Percentiles rank a stretch among this genome's conserved stretches.
phyloP scores from a whole-genome alignment of 1,139 yeast genomes.

The Torulaspora globosa region DNA sequence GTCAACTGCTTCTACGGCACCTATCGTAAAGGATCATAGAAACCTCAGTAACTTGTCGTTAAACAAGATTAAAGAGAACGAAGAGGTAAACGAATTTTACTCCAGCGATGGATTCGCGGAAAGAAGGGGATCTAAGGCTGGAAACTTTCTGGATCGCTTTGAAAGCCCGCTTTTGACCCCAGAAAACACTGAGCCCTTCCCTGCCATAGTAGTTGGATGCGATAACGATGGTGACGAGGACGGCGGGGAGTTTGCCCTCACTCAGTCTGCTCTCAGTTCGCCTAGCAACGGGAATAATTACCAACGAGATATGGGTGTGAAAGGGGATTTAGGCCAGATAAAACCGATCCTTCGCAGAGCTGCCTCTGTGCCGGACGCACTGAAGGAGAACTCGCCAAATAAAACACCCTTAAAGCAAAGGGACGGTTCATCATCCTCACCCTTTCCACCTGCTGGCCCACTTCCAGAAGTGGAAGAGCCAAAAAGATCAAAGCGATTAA shows the following conservation, averaged over 20 bases:
- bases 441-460: constrained; percentile 5
- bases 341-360: constrained; percentile 27
- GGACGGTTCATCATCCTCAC: constrained; percentile 5
- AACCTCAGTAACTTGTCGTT: constrained; percentile 30
- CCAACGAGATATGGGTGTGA: constrained; percentile 9
- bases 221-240: constrained; percentile 16
- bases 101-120: constrained; percentile 10
- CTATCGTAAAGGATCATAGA: constrained; percentile 18
- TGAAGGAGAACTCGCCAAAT: constrained; percentile 8
- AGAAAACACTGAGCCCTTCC: constrained; percentile 24
- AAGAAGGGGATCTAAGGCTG: constrained; percentile 6
- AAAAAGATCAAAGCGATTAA: constrained; percentile 42
- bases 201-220: constrained; percentile 27
- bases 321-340: constrained; percentile 12
- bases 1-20: constrained; percentile 15
- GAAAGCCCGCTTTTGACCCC: constrained; percentile 12
- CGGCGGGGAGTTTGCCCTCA: constrained; percentile 1
- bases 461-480: constrained; percentile 25
- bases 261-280: constrained; percentile 6
- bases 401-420: neutral
- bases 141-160: constrained; percentile 3
- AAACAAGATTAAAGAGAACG: constrained; percentile 34
- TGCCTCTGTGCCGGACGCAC: constrained; percentile 30
- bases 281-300: constrained; percentile 15
- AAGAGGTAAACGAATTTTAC: constrained; percentile 29